phyloP scores from a whole-genome alignment of 495 filamentous ascomycete species.

The Paragyromitra xinjiangensis region DNA sequence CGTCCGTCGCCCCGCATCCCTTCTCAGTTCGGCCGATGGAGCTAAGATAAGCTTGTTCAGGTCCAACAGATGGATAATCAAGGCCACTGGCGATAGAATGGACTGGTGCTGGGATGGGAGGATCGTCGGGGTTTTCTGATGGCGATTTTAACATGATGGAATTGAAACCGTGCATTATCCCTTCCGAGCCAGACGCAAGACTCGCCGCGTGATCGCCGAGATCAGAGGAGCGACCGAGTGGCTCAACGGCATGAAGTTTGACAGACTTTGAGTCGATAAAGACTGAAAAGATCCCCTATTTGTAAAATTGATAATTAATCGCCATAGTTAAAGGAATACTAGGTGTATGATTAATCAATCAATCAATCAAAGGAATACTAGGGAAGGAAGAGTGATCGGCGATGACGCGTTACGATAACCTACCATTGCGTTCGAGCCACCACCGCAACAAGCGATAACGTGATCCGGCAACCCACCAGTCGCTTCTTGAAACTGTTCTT shows the following conservation, averaged over 20 bases:
- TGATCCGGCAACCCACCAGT: slow-evolving; percentile 40
- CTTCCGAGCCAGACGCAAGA: slow-evolving; percentile 41
- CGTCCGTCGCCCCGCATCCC: slow-evolving; percentile 48
- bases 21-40: slow-evolving; percentile 48
- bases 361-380: background rate
- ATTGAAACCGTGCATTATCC: slow-evolving; percentile 53
- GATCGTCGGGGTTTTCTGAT: background rate
- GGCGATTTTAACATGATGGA: slow-evolving; percentile 51
- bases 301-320: background rate
- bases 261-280: slow-evolving; percentile 46
- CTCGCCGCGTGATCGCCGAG: slow-evolving; percentile 49
- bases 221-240: slow-evolving; percentile 33
- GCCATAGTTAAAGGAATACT: background rate
- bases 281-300: slow-evolving; percentile 49
- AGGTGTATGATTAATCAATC: background rate
- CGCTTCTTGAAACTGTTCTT: slow-evolving; percentile 43
- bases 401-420: background rate
- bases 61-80: slow-evolving; percentile 53
- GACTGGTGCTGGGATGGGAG: slow-evolving; percentile 44
- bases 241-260: slow-evolving; percentile 50
- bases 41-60: slow-evolving; percentile 49
- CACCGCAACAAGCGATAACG: slow-evolving; percentile 50
- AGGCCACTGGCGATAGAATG: slow-evolving; percentile 54
- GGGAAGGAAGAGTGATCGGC: background rate
- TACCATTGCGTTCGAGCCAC: slow-evolving; percentile 53